Evolutionary conservation across 1,284 basidiomycete genomes (phyloP), one percentile per base, ranked within the genome.

Genomic region (Malassezia dermatis): DNA sequence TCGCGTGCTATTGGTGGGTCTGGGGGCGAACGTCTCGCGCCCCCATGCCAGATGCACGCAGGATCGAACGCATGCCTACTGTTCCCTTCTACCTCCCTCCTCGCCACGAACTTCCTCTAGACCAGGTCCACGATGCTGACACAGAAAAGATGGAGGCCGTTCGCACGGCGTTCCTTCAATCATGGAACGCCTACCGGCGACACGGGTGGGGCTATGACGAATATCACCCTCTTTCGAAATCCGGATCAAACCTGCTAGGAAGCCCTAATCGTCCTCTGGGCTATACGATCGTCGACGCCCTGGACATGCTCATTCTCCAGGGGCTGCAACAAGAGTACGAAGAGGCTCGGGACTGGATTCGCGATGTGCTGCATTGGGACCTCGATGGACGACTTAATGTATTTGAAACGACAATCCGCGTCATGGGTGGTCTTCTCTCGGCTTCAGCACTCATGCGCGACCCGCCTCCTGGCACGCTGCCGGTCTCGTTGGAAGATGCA

Each of bases 361-460:
- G 78, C 24, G 78, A 80, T 24, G 78, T 82, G 31, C 76, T 95
- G 41, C 76, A 80, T 8, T 90, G 94, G 69, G 84, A 93, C 32
- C 79, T 83, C 11, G 84, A 89, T 66, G 89, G 81, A 11, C 77
- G 81, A 17, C 88, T 88, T 75, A 95, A 86, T 74, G 89, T 88
- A 0, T 96, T 96, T 65, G 91, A 96, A 81, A 86, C 84, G 0
- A 88, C 86, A 0, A 89, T 89, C 44, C 83, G 88, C 19, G 80
- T 88, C 2, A 78, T 89, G 1, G 87, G 87, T 11, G 88, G 87
- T 8, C 78, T 96, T 1, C 80, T 95, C 0, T 84, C 89, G 0
- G 86, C 89, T 0, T 59, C 65, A 2, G 66, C 69, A 6, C 54
- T 74, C 5, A 69, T 70, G 26, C 51, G 51, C 5, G 58, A 64